Conservation (phyloP, 345 rosid species). For the Cochlearia excelsa region DNA sequence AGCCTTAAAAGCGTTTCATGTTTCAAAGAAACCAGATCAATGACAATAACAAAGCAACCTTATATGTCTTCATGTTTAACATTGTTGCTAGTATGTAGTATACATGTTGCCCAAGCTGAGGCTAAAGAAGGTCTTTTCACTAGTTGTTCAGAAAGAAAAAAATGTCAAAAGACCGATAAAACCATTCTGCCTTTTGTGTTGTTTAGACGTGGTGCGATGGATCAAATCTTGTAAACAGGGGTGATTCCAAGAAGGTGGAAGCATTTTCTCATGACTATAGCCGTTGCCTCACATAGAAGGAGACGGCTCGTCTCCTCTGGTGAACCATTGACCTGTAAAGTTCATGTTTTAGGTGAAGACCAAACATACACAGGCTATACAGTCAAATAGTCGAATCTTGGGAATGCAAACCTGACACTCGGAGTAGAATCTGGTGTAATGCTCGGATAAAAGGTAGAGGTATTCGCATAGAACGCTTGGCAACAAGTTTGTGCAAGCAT, state of each 20-base stretch:
- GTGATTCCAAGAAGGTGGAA: constrained; percentile 69
- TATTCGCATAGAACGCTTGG: constrained; percentile 74
- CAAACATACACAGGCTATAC: constrained; percentile 1
- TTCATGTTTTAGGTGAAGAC: constrained; percentile 2
- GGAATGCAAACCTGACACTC: constrained; percentile 30
- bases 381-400: neutral
- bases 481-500: constrained; percentile 59
- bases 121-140: neutral
- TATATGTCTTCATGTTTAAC: neutral
- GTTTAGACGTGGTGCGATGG: neutral
- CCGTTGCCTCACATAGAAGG: constrained; percentile 72
- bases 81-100: neutral
- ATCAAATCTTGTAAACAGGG: constrained; percentile 71
- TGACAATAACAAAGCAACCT: neutral
- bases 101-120: neutral
- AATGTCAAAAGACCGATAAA: neutral
- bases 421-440: constrained; percentile 60
- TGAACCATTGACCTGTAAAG: constrained; percentile 64
- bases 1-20: neutral
- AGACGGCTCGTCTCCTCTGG: constrained; percentile 69
- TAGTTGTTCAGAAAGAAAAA: neutral
- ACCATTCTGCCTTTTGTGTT: constrained; percentile 3
- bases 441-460: constrained; percentile 63
- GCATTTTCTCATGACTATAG: constrained; percentile 57
- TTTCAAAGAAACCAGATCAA: neutral